These are phyloP conservation scores for Waitea zeae DNA, from an alignment of 1,284 basidiomycete species.

Conservation along the genomic window DNA sequence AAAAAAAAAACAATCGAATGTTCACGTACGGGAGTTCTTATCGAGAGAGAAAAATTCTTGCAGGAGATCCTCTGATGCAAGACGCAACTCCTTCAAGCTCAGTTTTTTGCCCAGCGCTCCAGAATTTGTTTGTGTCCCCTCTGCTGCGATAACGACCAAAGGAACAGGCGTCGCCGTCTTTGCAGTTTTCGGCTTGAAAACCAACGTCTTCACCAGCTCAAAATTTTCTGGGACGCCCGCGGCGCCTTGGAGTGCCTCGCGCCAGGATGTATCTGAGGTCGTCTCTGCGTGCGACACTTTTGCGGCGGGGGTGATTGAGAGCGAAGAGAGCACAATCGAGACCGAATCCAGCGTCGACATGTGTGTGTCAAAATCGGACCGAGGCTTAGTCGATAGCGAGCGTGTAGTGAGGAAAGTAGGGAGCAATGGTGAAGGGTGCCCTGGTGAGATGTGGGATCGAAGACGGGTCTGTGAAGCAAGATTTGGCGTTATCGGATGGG, in stretches of 20 bases:
- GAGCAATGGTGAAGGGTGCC: neutral
- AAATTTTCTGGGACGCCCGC: constrained; percentile 35
- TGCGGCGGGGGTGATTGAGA: constrained; percentile 36
- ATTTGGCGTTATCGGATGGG: neutral
- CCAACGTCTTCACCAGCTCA: constrained; percentile 67
- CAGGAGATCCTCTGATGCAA: constrained; percentile 81
- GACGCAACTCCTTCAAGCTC: constrained; percentile 75
- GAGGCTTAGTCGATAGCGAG: too few species aligned
- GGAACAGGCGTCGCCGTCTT: constrained; percentile 76
- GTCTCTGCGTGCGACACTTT: constrained; percentile 34
- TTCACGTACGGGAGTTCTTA: constrained; percentile 79
- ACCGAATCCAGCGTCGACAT: constrained; percentile 16
- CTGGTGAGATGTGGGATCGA: too few species aligned
- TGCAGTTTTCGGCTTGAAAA: constrained; percentile 85
- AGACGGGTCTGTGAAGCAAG: too few species aligned
- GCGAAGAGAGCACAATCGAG: constrained; percentile 22
- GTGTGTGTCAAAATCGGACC: too few species aligned
- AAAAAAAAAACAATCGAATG: neutral
- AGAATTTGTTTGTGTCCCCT: constrained; percentile 68
- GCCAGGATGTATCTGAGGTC: constrained; percentile 52
- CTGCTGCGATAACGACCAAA: constrained; percentile 74
- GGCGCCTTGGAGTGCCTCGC: constrained; percentile 34
- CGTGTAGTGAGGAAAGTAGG: neutral
- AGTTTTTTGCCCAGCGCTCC: constrained; percentile 67
- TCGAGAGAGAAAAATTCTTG: constrained; percentile 71